Conservation (phyloP, 2,329 filamentous ascomycete genomes). For the Penicillium paneum region DNA sequence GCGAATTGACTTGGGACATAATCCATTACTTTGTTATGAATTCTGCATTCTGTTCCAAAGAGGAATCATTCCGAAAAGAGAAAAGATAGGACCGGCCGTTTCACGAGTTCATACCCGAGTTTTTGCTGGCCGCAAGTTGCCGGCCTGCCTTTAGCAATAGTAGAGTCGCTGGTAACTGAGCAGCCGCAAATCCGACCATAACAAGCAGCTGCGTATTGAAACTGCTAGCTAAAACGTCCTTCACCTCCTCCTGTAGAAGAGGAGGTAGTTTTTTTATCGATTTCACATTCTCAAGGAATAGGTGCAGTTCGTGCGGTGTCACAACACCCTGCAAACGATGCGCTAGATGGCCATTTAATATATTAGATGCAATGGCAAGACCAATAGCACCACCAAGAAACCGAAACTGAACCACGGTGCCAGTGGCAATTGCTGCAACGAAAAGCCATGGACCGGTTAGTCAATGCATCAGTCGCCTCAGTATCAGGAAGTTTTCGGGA, state of each 20-base stretch:
- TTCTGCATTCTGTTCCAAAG: not conserved
- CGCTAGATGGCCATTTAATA: slow-evolving; percentile 22
- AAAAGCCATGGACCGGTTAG: not conserved
- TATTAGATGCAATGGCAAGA: slow-evolving; percentile 27
- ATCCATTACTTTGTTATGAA: not conserved
- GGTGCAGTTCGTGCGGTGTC: slow-evolving; percentile 16
- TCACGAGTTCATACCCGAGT: not conserved
- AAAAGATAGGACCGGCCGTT: not conserved
- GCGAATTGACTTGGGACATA: not conserved
- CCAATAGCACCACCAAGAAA: slow-evolving; percentile 29
- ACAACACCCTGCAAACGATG: slow-evolving; percentile 17
- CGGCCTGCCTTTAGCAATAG: slow-evolving; percentile 19
- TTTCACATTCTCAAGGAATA: slow-evolving; percentile 22
- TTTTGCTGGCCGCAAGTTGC: slow-evolving; percentile 14
- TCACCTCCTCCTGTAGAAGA: slow-evolving; percentile 13
- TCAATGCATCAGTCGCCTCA: not conserved
- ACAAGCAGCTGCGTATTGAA: slow-evolving; percentile 23
- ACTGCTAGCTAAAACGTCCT: slow-evolving; percentile 19
- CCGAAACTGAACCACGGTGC: slow-evolving; percentile 24
- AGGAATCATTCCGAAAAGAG: not conserved
- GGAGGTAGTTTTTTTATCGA: slow-evolving; percentile 10
- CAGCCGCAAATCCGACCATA: slow-evolving; percentile 27
- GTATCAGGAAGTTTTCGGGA: not conserved
- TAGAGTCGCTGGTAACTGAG: slow-evolving; percentile 19
- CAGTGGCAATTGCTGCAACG: slow-evolving; percentile 25